Percentiles rank a stretch among this genome's conserved stretches.
Conservation (phyloP, 2,329 filamentous ascomycete genomes). For the Claviceps arundinis region DNA sequence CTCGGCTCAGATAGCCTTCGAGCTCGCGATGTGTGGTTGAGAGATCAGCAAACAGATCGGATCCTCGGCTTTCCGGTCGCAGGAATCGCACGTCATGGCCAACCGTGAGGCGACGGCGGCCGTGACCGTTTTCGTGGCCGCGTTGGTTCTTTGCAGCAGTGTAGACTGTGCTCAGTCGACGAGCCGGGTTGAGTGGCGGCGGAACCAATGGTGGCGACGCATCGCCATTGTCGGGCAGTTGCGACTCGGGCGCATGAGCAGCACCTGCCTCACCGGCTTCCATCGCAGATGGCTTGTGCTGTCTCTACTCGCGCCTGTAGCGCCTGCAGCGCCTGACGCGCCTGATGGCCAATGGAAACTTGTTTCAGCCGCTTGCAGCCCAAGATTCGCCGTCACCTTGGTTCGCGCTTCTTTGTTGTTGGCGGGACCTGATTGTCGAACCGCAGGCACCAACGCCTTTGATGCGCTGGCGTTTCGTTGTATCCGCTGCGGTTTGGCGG, state of each 20-base stretch:
- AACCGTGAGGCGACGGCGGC: background rate
- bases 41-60: conserved; percentile 9
- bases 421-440: no score
- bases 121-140: background rate
- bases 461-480: no score
- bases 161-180: background rate
- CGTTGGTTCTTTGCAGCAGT: background rate
- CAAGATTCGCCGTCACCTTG: no score
- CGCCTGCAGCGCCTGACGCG: background rate
- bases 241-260: background rate
- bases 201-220: conserved; percentile 3
- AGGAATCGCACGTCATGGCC: background rate
- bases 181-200: conserved; percentile 2
- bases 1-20: conserved; percentile 5
- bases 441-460: no score
- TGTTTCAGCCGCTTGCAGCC: no score
- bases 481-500: no score
- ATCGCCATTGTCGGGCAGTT: conserved; percentile 1
- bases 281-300: background rate
- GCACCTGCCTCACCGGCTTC: background rate
- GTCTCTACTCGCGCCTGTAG: background rate
- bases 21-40: conserved; percentile 7
- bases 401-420: no score
- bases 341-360: no score
- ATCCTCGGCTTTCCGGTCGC: conserved; percentile 1